Evolutionary conservation across 768 basidiomycete genomes (phyloP).

Genomic region (Rhizopogon salebrosus): DNA sequence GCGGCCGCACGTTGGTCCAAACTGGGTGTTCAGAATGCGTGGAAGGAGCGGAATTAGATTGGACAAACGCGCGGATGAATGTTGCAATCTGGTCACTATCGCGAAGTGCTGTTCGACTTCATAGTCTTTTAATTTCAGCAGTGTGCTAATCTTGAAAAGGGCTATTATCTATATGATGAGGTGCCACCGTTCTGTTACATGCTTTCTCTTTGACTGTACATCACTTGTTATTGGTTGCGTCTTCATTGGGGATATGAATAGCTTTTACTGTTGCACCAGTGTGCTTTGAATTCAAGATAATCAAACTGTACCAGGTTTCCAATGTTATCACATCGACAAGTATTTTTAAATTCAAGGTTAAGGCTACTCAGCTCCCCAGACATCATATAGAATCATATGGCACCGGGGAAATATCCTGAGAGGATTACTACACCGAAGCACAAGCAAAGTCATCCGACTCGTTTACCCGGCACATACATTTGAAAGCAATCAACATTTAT

Average conservation of each 20-base stretch:
- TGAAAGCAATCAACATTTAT: slow-evolving; percentile 5
- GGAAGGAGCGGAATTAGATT: slow-evolving; percentile 42
- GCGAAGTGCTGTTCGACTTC: neutral
- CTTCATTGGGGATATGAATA: neutral
- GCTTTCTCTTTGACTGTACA: neutral
- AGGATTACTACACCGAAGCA: no score
- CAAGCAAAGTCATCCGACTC: neutral
- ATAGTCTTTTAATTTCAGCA: neutral
- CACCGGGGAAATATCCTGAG: no score
- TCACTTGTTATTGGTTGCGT: neutral
- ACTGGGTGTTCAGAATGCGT: slow-evolving; percentile 40
- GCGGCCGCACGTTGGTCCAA: slow-evolving; percentile 42
- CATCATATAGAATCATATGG: no score
- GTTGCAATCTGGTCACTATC: slow-evolving; percentile 1
- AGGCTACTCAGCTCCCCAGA: neutral
- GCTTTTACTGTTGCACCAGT: neutral
- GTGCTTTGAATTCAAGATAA: neutral
- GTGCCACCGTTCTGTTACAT: neutral
- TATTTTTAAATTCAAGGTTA: neutral
- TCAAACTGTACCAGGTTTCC: neutral
- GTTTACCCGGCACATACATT: neutral
- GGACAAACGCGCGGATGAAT: slow-evolving; percentile 2
- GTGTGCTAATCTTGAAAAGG: slow-evolving; percentile 2
- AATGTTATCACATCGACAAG: neutral
- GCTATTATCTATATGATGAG: slow-evolving; percentile 27